A percentile compares a stretch with the other conserved stretches of the same genome.
These are phyloP conservation scores for Dactylorhiza incarnata DNA, from an alignment of 106 monocot genomes.

Conservation along the genomic window DNA sequence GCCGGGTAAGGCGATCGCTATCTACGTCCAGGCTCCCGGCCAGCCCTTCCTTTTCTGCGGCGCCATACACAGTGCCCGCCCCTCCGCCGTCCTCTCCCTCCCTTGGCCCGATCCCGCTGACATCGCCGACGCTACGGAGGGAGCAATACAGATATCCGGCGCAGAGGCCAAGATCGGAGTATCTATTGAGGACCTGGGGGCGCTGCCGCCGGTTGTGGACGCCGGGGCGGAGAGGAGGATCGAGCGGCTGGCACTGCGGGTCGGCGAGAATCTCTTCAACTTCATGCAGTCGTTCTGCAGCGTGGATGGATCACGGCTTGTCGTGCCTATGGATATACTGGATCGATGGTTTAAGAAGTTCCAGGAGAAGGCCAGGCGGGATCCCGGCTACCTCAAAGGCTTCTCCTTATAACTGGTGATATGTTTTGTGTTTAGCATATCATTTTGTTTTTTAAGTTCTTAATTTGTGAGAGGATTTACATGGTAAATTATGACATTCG, in stretches of 20 bases:
- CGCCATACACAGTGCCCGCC: slow-evolving; percentile 56
- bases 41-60: slow-evolving; percentile 69
- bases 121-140: slow-evolving; percentile 7
- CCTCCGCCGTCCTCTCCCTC: slow-evolving; percentile 75
- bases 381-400: slow-evolving; percentile 55
- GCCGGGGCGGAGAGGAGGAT: slow-evolving; percentile 48
- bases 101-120: slow-evolving; percentile 64
- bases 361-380: slow-evolving; percentile 68
- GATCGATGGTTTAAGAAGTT: slow-evolving; percentile 97
- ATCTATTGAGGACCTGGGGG: slow-evolving; percentile 74
- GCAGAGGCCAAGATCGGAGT: slow-evolving; percentile 59
- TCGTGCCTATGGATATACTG: slow-evolving; percentile 87
- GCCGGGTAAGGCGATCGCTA: slow-evolving; percentile 63
- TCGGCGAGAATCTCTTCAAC: slow-evolving; percentile 93
- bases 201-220: slow-evolving; percentile 64
- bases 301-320: slow-evolving; percentile 65
- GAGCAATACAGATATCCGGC: neutral
- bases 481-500: neutral
- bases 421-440: too few species aligned
- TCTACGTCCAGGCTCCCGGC: slow-evolving; percentile 61
- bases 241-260: slow-evolving; percentile 57
- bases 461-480: neutral
- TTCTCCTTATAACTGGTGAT: slow-evolving; percentile 35
- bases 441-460: neutral
- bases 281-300: slow-evolving; percentile 96